Evolutionary conservation across 192 early-diverging fungal genomes (phyloP), one percentile per base, ranked within the genome.

Genomic region (Linnemannia hyalina): DNA sequence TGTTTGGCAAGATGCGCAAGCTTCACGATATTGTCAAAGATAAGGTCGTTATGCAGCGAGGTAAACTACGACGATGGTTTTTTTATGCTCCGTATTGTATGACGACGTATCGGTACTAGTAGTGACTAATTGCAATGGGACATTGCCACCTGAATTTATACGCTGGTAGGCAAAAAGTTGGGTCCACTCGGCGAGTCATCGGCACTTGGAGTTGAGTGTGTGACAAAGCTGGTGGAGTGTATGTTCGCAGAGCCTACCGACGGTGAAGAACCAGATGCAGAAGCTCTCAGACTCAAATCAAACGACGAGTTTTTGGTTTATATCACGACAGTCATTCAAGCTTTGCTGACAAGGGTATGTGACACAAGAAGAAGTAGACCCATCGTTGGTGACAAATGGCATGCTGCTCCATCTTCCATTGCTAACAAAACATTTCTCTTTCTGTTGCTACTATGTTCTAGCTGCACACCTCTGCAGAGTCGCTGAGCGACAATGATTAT

Each of bases 221-320:
- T 87, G 15, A 80, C 83, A 10, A 78, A 49, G 16, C 23, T 91
- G 11, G 81, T 81, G 70, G 80, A 92, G 41, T 65, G 83, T 23
- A 85, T 89, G 52, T 88, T 89, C 82, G 68, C 68, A 10, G 80
- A 85, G 74, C 32, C 32, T 49, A 26, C 23, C 5, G 26, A 63
- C 23, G 55, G 69, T 36, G 57, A 68, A 20, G 29, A 70, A 22
- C 32, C 65, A 74, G 52, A 73, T 32, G 80, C 76, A 29, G 87
- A 82, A 32, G 57, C 63, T 0, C 75, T 81, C 1, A 76, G 36
- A 3, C 73, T 91, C 69, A 82, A 81, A 40, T 55, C 77, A 0
- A 83, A 92, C 49, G 76, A 89, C 32, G 89, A 88, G 46, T 92
- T 93, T 86, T 77, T 91, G 6, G 89, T 90, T 35, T 91, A 90